Evolutionary conservation across 2,329 filamentous ascomycete species (phyloP), one percentile per base, ranked within the genome.

Genomic region (Sporothrix phasma): DNA sequence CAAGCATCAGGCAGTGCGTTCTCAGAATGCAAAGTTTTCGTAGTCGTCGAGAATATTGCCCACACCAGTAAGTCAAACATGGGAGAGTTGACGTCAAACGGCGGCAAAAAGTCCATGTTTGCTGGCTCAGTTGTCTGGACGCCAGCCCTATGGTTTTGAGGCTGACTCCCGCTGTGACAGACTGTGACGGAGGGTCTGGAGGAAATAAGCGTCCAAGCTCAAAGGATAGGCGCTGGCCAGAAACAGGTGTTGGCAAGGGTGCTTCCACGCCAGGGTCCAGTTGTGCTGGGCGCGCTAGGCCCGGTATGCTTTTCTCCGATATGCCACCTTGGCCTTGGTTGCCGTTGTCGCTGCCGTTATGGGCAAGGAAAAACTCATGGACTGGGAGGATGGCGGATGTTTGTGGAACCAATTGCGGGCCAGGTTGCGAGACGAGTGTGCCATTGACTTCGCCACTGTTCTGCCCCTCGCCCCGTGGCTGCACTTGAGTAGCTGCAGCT

Each of bases 21-120:
- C 34, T 37, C 24, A 59, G 19, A 59, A 59, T 19, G 56, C 56
- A 59, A 59, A 59, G 24, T 59, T 59, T 7, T 59, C 56, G 56
- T 59, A 59, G 24, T 59, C 56, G 15, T 59, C 56, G 8, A 59
- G 39, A n/a, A 59, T 59, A 11, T 59, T 59, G 39, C 56, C 39
- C 15, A 59, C 24, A 3, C 56, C 3, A 45, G 24, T 13, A 59
- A 11, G 13, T 59, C 56, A 46, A 59, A 46, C 39, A 59, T 59
- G 24, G 37, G 56, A 7, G 56, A 59, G 56, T 46, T 59, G 56
- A 59, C 24, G 43, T 59, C 56, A 15, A 59, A 45, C 3, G 37
- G 15, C 7, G 56, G 17, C 15, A 46, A 15, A 5, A 58, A 29
- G 3, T 17, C 37, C 37, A 29, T 22, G 2, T 37, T 17, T 1